Base-by-base conservation (phyloP, 2,329 filamentous ascomycete genomes). In the Colletotrichum ledebouriae region DNA sequence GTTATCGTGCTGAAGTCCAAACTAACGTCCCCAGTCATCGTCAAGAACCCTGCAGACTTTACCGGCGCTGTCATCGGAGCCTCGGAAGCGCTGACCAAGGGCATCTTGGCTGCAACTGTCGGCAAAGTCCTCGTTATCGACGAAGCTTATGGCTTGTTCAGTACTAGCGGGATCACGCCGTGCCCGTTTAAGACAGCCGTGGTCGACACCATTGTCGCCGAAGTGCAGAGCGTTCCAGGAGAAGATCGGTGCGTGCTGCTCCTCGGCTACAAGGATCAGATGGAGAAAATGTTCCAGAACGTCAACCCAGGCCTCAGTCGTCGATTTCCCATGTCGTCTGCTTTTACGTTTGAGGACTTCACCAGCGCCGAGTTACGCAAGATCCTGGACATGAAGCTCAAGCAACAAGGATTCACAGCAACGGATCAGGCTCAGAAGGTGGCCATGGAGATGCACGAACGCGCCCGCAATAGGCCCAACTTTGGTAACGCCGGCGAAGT, bases 101-200 rank as follows among this genome's bases (percentile, higher is more conserved):
- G 82, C 0, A 94, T 94, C 6, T 81, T 95, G 0, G 87, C 86
- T 0, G 80, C 88, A 0, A 89, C 90, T 0, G 71, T 85, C 0
- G 92, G 93, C 0, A 95, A 94, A 71, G 91, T 94, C 0, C 83
- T 95, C 0, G 87, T 95, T 13, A 94, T 95, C 3, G 92, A 95
- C 70, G 92, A 96, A 74, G 92, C 92, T 0, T 94, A 95, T 71
- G 88, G 25, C 5, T 25, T 25, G 25, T 25, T 5, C 25, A 25
- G 25, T 25, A 25, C 25, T 25, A 25, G 1, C 25, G 25, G 3
- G 25, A 25, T 3, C 25, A 25, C 25, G 25, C 25, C 25, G 25
- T 25, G 25, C 25, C 25, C 25, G 25, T 25, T 25, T 25, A 25
- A 25, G 25, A 85, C 82, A 0, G 90, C 88, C 0, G 90, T 93